Base-by-base conservation (phyloP, 2,329 filamentous ascomycete genomes). In the Aspergillus ruber region DNA sequence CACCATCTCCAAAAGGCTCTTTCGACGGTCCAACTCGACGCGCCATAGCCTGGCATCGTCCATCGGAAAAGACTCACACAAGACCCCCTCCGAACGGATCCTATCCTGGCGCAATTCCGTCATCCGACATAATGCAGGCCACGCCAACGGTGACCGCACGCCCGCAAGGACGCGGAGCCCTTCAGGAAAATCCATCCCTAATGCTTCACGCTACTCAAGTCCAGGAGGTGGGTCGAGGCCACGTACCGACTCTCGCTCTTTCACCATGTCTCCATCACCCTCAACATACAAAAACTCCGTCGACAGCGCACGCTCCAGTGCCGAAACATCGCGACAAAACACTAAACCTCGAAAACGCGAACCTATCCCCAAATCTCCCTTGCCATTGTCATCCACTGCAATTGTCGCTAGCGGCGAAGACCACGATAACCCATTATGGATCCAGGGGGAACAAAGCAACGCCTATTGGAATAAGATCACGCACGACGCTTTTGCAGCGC, bases 41-140 rank as follows among this genome's bases (percentile, higher is more conserved):
- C 74, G 74, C n/a, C 70, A 70, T 25, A 82, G 78, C 44, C 52
- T 74, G 66, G 47, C 73, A 63, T 60, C 73, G 60, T 62, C 77
- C 66, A 58, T 77, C 67, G 50, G 66, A 42, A 69, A 65, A 41
- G 68, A 71, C 43, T 74, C 52, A 54, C 72, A 64, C 50, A 73
- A 66, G 53, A 78, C 78, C 2, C 72, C 76, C 0, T 76, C 84
- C 1, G 91, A 97, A 53, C 81, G 88, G 13, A 96, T 96, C 55
- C 78, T 94, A 54, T 86, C 82, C 43, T 98, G 91, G 91, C 82
- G 90, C 3, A 88, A 94, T 55, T 79, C 78, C 10, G 78, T 87
- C 47, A 72, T 74, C 13, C 75, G 76, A 47, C 75, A 75, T 4
- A 76, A 75, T 50, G 75, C 72, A 40, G 58, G 70, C 50, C 65